Evolutionary conservation across 371 early-diverging fungal genomes (phyloP).

Genomic region (Rhizopus stolonifer): DNA sequence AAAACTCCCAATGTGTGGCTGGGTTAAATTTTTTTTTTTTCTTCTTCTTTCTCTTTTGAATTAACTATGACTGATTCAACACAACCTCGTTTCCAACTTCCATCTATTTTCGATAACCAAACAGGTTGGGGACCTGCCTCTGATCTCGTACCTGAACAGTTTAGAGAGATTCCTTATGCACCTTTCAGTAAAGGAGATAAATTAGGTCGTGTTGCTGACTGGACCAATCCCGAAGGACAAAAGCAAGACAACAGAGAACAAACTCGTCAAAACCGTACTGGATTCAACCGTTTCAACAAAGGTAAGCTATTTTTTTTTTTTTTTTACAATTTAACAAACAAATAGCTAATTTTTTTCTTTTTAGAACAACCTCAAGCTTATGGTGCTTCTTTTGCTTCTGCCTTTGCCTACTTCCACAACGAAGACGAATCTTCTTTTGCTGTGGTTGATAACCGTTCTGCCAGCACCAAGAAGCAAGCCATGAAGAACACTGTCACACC

Average conservation of each 20-base stretch:
- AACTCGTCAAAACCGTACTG: conserved; percentile 54
- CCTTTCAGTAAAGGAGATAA: conserved; percentile 96
- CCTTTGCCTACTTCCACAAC: conserved; percentile 88
- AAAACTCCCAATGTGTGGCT: neutral
- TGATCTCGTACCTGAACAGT: conserved; percentile 56
- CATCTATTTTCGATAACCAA: conserved; percentile 66
- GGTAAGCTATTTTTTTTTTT: conserved; percentile 46
- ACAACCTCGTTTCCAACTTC: conserved; percentile 64
- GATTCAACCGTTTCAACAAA: conserved; percentile 63
- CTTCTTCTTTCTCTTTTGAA: neutral
- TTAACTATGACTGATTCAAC: conserved; percentile 23
- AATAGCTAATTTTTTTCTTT: neutral
- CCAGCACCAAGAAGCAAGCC: conserved; percentile 69
- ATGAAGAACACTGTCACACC: conserved; percentile 49
- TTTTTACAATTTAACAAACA: too few relatives aligned
- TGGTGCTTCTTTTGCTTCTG: conserved; percentile 82
- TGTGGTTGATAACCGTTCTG: conserved; percentile 87
- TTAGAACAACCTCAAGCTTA: conserved; percentile 78
- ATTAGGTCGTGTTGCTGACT: conserved; percentile 92
- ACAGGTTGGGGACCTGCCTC: conserved; percentile 80
- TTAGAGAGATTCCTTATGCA: conserved; percentile 91
- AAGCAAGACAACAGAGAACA: conserved; percentile 63
- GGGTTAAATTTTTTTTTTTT: conserved; percentile 6
- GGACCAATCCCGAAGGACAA: conserved; percentile 74
- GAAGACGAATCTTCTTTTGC: conserved; percentile 96